Evolutionary conservation across 495 filamentous ascomycete species (phyloP).

Genomic region (Aspergillus diversus): DNA sequence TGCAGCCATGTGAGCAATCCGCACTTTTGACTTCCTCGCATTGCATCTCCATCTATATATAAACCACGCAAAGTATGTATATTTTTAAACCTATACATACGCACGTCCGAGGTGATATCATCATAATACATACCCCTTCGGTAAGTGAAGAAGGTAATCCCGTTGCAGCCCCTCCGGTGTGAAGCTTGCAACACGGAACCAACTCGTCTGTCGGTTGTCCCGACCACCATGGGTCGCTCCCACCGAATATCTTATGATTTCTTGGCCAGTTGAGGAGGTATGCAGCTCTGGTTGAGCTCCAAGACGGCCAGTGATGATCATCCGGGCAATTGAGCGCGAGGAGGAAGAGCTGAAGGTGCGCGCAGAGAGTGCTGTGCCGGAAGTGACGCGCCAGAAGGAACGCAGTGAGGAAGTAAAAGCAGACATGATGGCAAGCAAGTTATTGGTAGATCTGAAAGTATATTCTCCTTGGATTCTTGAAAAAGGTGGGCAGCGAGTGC

Average conservation of each 20-base stretch:
- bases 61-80: neutral
- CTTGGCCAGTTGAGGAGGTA: constrained; percentile 65
- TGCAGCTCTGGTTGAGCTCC: constrained; percentile 69
- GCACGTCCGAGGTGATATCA: neutral
- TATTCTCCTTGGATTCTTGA: constrained; percentile 26
- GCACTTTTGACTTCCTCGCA: neutral
- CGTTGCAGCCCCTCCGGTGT: constrained; percentile 59
- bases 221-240: constrained; percentile 58
- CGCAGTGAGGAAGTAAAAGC: constrained; percentile 51
- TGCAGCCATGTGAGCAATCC: constrained; percentile 30
- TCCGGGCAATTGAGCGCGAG: constrained; percentile 50
- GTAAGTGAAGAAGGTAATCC: constrained; percentile 65
- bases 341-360: constrained; percentile 63
- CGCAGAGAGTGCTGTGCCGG: constrained; percentile 42
- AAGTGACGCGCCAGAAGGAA: constrained; percentile 36
- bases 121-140: constrained; percentile 74
- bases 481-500: constrained; percentile 14
- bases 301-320: constrained; percentile 79
- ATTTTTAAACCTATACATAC: neutral
- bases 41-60: neutral
- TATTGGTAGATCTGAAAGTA: constrained; percentile 3
- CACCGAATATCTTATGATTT: constrained; percentile 70
- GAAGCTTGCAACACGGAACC: constrained; percentile 75
- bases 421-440: constrained; percentile 50
- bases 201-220: constrained; percentile 72